Conservation (phyloP, 495 filamentous ascomycete genomes). For the Xylaria cubensis region DNA sequence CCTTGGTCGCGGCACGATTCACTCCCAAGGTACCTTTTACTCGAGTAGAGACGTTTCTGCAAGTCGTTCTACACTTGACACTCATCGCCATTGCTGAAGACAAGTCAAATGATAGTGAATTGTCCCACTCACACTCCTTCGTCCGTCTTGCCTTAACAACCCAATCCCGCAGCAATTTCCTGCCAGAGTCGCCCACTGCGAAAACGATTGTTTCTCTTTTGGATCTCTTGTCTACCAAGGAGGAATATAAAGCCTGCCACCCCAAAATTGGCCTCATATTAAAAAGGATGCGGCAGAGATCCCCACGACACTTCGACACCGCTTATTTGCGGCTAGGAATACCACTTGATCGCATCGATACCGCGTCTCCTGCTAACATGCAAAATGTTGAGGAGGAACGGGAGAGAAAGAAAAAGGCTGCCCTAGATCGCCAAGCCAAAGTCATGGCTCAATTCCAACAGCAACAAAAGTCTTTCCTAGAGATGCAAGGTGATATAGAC, state of each 20-base stretch:
- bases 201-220: conserved; percentile 78
- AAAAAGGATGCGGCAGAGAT: conserved; percentile 85
- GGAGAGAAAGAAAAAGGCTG: conserved; percentile 86
- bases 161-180: conserved; percentile 61
- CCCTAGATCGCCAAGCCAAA: conserved; percentile 83
- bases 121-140: conserved; percentile 63
- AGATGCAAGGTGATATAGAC: conserved; percentile 81
- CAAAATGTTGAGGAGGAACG: conserved; percentile 70
- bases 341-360: conserved; percentile 58
- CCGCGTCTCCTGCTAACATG: conserved; percentile 59
- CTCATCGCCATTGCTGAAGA: conserved; percentile 87
- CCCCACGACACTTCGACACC: conserved; percentile 69
- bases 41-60: conserved; percentile 87
- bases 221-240: conserved; percentile 73
- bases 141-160: conserved; percentile 70
- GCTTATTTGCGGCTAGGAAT: conserved; percentile 61
- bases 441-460: conserved; percentile 98
- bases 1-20: conserved; percentile 65
- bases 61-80: conserved; percentile 86
- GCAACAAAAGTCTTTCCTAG: conserved; percentile 92
- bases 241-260: conserved; percentile 78
- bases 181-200: conserved; percentile 51
- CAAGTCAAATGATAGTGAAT: conserved; percentile 60
- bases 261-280: conserved; percentile 85
- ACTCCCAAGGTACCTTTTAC: conserved; percentile 78